Base-by-base conservation (phyloP, 768 basidiomycete genomes). In the Boletus edulis region DNA sequence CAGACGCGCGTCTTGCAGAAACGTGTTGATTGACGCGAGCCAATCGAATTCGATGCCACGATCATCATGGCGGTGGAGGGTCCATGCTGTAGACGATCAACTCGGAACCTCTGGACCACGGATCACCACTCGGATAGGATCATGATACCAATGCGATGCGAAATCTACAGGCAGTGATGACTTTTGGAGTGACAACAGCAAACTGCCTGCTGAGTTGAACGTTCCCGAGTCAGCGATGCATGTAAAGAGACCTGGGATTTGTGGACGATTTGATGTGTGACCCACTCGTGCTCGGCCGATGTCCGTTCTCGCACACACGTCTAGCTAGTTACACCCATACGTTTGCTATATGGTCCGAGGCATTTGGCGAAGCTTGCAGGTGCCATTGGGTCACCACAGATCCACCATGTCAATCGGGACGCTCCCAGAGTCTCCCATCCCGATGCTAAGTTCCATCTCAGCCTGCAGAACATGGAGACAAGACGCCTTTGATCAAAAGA, bases 381-480 rank as follows among this genome's bases (percentile, higher is more conserved):
- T 31, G 31, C n/a, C 38, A 20, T 55, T 38, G 22, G 3, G 22
- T 55, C 31, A 32, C 15, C 40, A 34, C 12, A 51, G 38, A 20
- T 44, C 43, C 34, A 45, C 17, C 24, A 67, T 66, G 70, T 63
- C 64, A n/a, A 42, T 49, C 4, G 51, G 55, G 37, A 55, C 52
- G 3, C 56, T 73, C 17, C 65, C 75, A 13, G 56, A 61, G 3
- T 72, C 73, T 7, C 51, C 65, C 24, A 78, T 81, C 76, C 67
- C 70, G 24, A 65, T 81, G 49, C 80, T 92, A 58, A 81, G 76
- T 10, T 82, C 86, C 1, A 76, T 93, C 24, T 67, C 78, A 6
- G 72, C 78, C 0, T 87, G 82, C 63, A 78, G 91, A 38, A 71
- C 74, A 75, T 99, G 97, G 96, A 75, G 96, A 24, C 71, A 76